A percentile compares a stretch with the other conserved stretches of the same genome.
These are phyloP conservation scores for Rhizopogon roseolus DNA, from an alignment of 768 basidiomycete genomes.

Conservation along the genomic window DNA sequence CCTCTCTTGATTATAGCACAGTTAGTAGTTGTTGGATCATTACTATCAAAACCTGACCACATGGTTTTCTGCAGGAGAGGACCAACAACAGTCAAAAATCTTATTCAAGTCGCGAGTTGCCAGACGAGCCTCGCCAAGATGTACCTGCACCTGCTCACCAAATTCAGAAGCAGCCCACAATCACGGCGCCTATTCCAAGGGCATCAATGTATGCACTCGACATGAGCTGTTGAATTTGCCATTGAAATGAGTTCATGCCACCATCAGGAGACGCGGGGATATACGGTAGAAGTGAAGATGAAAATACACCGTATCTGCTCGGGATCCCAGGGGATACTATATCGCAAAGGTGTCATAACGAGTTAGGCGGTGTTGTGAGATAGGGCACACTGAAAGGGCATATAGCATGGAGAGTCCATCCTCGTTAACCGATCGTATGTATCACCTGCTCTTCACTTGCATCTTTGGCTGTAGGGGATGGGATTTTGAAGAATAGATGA, in stretches of 20 bases:
- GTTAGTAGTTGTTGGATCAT: background rate
- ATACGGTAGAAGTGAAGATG: background rate
- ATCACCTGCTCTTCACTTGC: no score
- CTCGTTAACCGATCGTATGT: no score
- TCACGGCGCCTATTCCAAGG: background rate
- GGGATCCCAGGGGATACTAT: background rate
- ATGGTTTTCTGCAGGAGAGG: background rate
- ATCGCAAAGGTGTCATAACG: no score
- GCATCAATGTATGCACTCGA: background rate
- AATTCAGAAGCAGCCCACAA: background rate
- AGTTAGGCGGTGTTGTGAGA: no score
- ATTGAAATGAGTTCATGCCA: background rate
- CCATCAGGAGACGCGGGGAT: background rate
- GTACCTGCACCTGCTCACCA: background rate
- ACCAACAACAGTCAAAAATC: background rate
- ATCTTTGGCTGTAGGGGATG: no score
- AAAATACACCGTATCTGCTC: background rate
- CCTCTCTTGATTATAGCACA: conserved; percentile 1
- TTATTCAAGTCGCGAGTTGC: background rate
- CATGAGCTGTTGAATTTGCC: background rate
- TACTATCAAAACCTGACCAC: background rate
- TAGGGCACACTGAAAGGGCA: no score
- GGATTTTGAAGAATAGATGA: no score
- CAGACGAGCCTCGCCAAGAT: background rate
- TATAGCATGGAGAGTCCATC: no score